These are phyloP conservation scores for Chaetomium fimeti DNA, from an alignment of 495 filamentous ascomycete species.

Conservation along the genomic window DNA sequence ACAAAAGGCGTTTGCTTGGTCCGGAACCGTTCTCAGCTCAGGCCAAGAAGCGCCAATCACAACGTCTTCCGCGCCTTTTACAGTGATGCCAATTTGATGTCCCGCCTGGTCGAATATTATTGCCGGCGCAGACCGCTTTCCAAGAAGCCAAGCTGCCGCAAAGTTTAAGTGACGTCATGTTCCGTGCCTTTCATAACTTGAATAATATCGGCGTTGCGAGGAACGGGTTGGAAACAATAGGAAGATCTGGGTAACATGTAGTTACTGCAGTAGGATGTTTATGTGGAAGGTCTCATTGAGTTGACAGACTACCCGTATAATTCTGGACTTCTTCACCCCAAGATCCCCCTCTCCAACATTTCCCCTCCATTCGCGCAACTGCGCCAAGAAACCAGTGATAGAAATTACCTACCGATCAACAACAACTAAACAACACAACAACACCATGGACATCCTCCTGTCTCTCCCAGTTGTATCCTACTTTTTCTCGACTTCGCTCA, in stretches of 20 bases:
- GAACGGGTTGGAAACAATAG: background rate
- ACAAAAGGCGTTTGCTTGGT: too few relatives aligned
- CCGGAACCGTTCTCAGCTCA: too few relatives aligned
- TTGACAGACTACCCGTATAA: too few relatives aligned
- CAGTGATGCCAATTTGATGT: too few relatives aligned
- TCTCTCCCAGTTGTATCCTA: constrained; percentile 70
- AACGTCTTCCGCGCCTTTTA: too few relatives aligned
- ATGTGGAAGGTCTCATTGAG: too few relatives aligned
- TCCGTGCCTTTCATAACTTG: background rate
- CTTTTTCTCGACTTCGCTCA: constrained; percentile 53
- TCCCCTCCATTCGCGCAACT: background rate
- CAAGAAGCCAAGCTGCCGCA: background rate
- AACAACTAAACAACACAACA: background rate
- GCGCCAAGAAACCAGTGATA: background rate
- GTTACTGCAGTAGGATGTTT: too few relatives aligned
- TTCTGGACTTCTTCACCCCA: too few relatives aligned
- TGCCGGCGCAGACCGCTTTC: background rate
- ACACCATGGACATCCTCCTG: constrained; percentile 58
- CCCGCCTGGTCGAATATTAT: background rate
- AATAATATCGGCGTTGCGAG: background rate
- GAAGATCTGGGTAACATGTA: too few relatives aligned
- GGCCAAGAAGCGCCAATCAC: too few relatives aligned
- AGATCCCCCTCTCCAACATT: too few relatives aligned
- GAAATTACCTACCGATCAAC: background rate
- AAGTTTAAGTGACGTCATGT: background rate